Conservation (phyloP, 805 yeast genomes). For the Myxozyma sirexii region DNA sequence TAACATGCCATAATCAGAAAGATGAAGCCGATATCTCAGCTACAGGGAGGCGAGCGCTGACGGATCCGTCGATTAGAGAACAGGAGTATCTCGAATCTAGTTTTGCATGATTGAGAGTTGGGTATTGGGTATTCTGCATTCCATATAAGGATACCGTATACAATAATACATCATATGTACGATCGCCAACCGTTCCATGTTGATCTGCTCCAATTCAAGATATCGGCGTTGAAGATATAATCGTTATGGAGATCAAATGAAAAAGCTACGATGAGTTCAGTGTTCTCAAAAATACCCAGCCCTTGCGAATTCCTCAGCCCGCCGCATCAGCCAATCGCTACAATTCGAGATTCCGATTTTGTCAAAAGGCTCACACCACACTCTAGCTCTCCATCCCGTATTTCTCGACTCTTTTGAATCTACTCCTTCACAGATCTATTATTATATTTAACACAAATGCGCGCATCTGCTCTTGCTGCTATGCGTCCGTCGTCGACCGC, state of each 20-base stretch:
- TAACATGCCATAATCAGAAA: neutral
- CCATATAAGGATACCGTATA: too few species aligned
- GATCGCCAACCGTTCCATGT: neutral
- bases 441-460: constrained; percentile 6
- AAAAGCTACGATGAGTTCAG: neutral
- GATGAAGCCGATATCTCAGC: neutral
- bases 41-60: too few species aligned
- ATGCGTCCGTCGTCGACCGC: constrained; percentile 23
- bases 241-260: neutral
- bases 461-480: constrained; percentile 16
- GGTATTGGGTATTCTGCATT: too few species aligned
- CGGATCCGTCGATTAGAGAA: too few species aligned
- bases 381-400: neutral
- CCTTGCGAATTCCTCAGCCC: constrained; percentile 1
- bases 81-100: too few species aligned
- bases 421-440: neutral
- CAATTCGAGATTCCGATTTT: constrained; percentile 2
- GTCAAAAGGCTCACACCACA: neutral
- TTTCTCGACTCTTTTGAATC: neutral
- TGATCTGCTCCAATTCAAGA: neutral
- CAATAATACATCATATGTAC: neutral
- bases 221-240: neutral
- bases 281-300: neutral
- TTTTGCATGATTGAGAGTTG: too few species aligned
- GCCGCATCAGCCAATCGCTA: constrained; percentile 8